Conservation (phyloP, 2,329 filamentous ascomycete species). For the Xylariaceae sp. region DNA sequence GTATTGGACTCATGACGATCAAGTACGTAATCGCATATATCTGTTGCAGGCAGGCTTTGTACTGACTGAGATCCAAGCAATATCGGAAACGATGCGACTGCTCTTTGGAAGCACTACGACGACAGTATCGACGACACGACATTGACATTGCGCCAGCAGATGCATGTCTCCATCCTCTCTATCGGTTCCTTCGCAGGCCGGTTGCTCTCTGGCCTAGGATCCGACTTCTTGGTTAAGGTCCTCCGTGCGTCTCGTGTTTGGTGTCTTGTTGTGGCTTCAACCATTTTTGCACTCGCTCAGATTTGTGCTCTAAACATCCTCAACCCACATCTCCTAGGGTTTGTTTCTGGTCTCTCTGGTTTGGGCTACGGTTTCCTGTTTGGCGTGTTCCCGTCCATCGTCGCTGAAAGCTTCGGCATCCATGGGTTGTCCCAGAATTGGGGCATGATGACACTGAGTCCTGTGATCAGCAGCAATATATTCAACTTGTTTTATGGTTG, state of each 20-base stretch:
- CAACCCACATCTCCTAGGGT: constrained; percentile 70
- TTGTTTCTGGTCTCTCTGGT: constrained; percentile 80
- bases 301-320: constrained; percentile 68
- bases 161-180: constrained; percentile 94
- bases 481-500: constrained; percentile 89
- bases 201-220: constrained; percentile 78
- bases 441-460: constrained; percentile 89
- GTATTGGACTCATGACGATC: constrained; percentile 96
- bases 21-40: constrained; percentile 61
- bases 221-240: constrained; percentile 81
- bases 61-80: constrained; percentile 55
- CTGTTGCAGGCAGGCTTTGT: background rate
- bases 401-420: constrained; percentile 87
- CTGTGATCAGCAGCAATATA: constrained; percentile 81
- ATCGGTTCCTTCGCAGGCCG: constrained; percentile 81
- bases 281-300: constrained; percentile 77
- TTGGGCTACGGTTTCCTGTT: constrained; percentile 92
- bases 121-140: constrained; percentile 66
- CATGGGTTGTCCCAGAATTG: constrained; percentile 89
- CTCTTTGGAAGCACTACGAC: constrained; percentile 85
- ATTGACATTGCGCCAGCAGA: constrained; percentile 75
- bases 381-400: constrained; percentile 85
- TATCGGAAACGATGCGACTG: constrained; percentile 84
- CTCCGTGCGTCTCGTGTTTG: constrained; percentile 80
- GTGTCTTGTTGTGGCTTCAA: constrained; percentile 76